Percentiles rank a stretch among this genome's conserved stretches.
Conservation (phyloP, 1,139 yeast species). For the Blastobotrys persicus region DNA sequence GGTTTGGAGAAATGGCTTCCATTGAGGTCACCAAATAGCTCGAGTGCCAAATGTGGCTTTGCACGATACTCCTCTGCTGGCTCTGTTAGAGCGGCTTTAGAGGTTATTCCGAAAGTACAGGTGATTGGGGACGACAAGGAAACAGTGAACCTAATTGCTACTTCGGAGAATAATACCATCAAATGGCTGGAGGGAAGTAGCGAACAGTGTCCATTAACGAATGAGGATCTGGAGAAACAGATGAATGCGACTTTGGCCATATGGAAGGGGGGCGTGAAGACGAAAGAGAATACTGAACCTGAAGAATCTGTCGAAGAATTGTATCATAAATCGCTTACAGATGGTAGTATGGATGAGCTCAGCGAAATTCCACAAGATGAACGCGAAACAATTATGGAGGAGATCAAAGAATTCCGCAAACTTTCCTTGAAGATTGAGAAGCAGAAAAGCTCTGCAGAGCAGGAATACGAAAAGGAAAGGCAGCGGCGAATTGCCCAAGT, state of each 20-base stretch:
- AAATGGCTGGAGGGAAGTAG: slow-evolving; percentile 19
- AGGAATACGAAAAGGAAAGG: slow-evolving; percentile 25
- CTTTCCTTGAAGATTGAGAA: slow-evolving; percentile 31
- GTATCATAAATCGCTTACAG: slow-evolving; percentile 12
- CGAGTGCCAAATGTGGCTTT: slow-evolving; percentile 27
- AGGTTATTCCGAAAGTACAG: slow-evolving; percentile 27
- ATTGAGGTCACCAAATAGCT: slow-evolving; percentile 23
- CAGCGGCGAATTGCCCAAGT: slow-evolving; percentile 22
- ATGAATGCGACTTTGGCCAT: slow-evolving; percentile 10
- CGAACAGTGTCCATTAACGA: neutral
- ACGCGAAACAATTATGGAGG: slow-evolving; percentile 30
- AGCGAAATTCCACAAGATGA: slow-evolving; percentile 30
- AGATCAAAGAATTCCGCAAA: slow-evolving; percentile 35
- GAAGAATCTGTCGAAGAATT: slow-evolving; percentile 13
- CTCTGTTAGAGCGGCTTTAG: slow-evolving; percentile 25
- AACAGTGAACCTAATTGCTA: slow-evolving; percentile 16
- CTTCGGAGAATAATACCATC: slow-evolving; percentile 22
- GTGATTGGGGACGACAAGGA: slow-evolving; percentile 3
- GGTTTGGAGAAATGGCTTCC: slow-evolving; percentile 29
- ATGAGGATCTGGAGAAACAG: slow-evolving; percentile 12
- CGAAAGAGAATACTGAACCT: neutral
- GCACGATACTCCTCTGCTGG: slow-evolving; percentile 25
- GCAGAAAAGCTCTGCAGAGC: slow-evolving; percentile 25
- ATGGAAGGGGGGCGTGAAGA: slow-evolving; percentile 10
- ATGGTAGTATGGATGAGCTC: slow-evolving; percentile 11